These are phyloP conservation scores for Asterochloris erici DNA, from an alignment of 139 green algal genomes.

Conservation along the genomic window DNA sequence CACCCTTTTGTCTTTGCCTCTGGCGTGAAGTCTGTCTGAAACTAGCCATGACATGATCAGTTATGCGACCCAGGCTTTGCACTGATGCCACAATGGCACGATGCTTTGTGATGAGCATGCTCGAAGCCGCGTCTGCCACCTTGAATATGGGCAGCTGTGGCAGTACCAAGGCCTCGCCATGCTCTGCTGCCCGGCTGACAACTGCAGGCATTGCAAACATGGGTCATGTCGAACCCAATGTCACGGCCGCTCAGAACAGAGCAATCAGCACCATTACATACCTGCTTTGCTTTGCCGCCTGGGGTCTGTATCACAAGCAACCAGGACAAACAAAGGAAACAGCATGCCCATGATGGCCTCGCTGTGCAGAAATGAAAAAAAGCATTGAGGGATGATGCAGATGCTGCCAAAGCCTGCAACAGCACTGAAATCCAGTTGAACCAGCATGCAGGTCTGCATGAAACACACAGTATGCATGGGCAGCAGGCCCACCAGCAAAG, in stretches of 20 bases:
- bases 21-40: background rate
- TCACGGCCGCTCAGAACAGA: background rate
- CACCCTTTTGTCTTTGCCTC: too few relatives aligned
- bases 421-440: background rate
- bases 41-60: background rate
- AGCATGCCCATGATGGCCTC: conserved; percentile 55
- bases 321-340: conserved; percentile 67
- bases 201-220: background rate
- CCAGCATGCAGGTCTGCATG: background rate
- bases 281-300: background rate
- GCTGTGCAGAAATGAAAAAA: conserved; percentile 54
- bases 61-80: background rate
- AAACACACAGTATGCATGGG: background rate
- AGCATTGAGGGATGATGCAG: conserved; percentile 27
- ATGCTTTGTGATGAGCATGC: too few relatives aligned
- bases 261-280: background rate
- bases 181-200: background rate
- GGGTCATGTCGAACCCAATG: background rate
- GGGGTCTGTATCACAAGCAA: conserved; percentile 22
- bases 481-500: conserved; percentile 45
- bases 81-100: background rate
- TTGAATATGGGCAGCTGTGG: too few relatives aligned
- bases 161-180: too few relatives aligned
- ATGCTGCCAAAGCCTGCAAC: conserved; percentile 36
- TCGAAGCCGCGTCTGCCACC: too few relatives aligned